These are phyloP conservation scores for Tylopilus sp. DNA, from an alignment of 768 basidiomycete species.

Conservation along the genomic window DNA sequence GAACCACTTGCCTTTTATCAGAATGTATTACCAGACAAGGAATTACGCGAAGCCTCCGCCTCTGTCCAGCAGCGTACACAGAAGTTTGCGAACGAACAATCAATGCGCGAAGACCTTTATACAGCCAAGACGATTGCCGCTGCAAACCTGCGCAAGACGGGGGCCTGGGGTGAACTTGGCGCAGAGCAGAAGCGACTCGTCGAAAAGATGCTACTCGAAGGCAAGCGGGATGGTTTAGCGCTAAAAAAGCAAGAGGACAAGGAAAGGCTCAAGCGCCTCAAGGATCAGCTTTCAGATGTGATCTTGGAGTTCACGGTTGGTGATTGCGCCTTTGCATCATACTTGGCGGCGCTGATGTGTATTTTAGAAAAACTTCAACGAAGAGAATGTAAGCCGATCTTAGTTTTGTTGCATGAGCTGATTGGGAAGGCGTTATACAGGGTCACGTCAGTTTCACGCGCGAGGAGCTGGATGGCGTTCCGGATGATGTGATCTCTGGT, in stretches of 20 bases:
- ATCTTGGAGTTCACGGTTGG: conserved; percentile 75
- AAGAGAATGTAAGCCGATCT: conserved; percentile 60
- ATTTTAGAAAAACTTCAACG: conserved; percentile 81
- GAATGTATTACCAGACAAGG: too few species aligned
- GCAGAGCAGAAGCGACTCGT: conserved; percentile 73
- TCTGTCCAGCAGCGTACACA: too few species aligned
- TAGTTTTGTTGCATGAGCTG: not conserved
- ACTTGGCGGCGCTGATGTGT: not conserved
- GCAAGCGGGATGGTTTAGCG: conserved; percentile 74
- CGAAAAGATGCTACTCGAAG: conserved; percentile 77
- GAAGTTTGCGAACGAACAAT: conserved; percentile 70
- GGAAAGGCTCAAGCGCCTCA: conserved; percentile 51
- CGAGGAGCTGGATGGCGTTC: conserved; percentile 79
- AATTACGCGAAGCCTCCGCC: too few species aligned
- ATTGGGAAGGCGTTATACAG: too few species aligned
- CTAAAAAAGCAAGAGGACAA: conserved; percentile 60
- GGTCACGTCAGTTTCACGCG: conserved; percentile 59
- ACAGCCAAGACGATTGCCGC: conserved; percentile 66
- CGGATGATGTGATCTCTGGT: conserved; percentile 74
- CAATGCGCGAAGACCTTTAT: conserved; percentile 81
- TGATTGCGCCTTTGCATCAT: not conserved
- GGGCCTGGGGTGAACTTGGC: conserved; percentile 57
- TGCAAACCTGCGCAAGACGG: conserved; percentile 61
- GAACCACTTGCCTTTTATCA: too few species aligned
- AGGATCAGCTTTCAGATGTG: conserved; percentile 74